Percentiles rank a stretch among this genome's conserved stretches.
Evolutionary conservation across 2,329 filamentous ascomycete genomes (phyloP).

Genomic region (Canariomyces notabilis): DNA sequence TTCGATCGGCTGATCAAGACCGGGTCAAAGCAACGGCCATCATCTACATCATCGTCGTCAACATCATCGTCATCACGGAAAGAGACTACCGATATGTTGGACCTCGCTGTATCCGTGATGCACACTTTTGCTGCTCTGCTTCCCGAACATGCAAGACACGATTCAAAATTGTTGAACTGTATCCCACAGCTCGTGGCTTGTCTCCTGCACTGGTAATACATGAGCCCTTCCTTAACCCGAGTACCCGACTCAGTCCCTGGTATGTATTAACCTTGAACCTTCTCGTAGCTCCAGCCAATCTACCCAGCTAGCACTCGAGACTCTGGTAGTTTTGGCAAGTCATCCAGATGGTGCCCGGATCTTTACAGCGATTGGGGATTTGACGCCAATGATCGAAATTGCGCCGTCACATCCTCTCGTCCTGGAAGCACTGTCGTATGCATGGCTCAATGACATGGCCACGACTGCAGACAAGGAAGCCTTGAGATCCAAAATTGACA

Average conservation of each 20-base stretch:
- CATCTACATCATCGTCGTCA: no score
- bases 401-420: slow-evolving; percentile 49
- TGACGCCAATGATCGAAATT: slow-evolving; percentile 52
- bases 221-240: background rate
- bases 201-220: slow-evolving; percentile 47
- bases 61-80: slow-evolving; percentile 30
- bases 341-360: slow-evolving; percentile 44
- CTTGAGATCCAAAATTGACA: slow-evolving; percentile 40
- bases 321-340: slow-evolving; percentile 52
- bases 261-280: background rate
- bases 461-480: slow-evolving; percentile 27
- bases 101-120: slow-evolving; percentile 57
- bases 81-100: slow-evolving; percentile 56
- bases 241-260: slow-evolving; percentile 5
- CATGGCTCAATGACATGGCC: slow-evolving; percentile 50
- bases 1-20: slow-evolving; percentile 58
- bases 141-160: slow-evolving; percentile 40
- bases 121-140: slow-evolving; percentile 58
- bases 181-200: slow-evolving; percentile 50
- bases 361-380: slow-evolving; percentile 46
- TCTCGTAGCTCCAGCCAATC: slow-evolving; percentile 51
- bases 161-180: slow-evolving; percentile 46
- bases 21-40: slow-evolving; percentile 32
- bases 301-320: slow-evolving; percentile 49
- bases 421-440: slow-evolving; percentile 51